Percentiles rank a stretch among this genome's conserved stretches.
Evolutionary conservation across 176 grass and related monocot genomes (phyloP).

Genomic region (Eleusine coracana): DNA sequence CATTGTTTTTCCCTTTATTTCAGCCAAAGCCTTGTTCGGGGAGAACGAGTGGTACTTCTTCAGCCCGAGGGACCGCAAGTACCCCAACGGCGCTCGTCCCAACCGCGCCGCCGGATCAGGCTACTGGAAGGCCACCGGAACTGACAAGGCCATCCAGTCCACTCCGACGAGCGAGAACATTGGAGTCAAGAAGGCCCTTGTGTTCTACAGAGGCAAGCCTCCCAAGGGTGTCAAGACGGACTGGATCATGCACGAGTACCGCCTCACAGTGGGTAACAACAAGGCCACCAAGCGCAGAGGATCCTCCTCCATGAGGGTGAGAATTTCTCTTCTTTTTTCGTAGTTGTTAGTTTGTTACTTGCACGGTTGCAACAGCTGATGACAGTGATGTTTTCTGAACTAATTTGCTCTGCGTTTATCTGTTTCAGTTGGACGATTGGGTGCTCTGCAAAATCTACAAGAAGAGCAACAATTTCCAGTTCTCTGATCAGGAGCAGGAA

Average conservation of each 20-base stretch:
- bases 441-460: slow-evolving; percentile 80
- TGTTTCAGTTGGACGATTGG: slow-evolving; percentile 75
- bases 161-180: slow-evolving; percentile 15
- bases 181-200: slow-evolving; percentile 58
- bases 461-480: slow-evolving; percentile 48
- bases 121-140: slow-evolving; percentile 79
- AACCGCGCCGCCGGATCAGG: slow-evolving; percentile 62
- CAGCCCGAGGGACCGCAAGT: slow-evolving; percentile 72
- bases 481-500: slow-evolving; percentile 41
- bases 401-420: neutral
- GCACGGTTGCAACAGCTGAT: neutral
- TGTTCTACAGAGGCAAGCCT: slow-evolving; percentile 60
- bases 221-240: slow-evolving; percentile 65
- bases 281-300: slow-evolving; percentile 5
- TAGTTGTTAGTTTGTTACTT: neutral
- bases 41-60: slow-evolving; percentile 79
- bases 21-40: slow-evolving; percentile 43
- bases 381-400: neutral
- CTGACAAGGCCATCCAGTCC: slow-evolving; percentile 56
- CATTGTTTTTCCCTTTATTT: neutral
- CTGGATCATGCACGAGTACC: slow-evolving; percentile 98
- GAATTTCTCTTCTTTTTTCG: neutral
- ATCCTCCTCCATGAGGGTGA: slow-evolving; percentile 57
- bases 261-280: slow-evolving; percentile 15
- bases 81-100: slow-evolving; percentile 60